These are phyloP conservation scores for Centrapalus pauciflorus DNA, from an alignment of 129 eudicot genomes.

Conservation along the genomic window DNA sequence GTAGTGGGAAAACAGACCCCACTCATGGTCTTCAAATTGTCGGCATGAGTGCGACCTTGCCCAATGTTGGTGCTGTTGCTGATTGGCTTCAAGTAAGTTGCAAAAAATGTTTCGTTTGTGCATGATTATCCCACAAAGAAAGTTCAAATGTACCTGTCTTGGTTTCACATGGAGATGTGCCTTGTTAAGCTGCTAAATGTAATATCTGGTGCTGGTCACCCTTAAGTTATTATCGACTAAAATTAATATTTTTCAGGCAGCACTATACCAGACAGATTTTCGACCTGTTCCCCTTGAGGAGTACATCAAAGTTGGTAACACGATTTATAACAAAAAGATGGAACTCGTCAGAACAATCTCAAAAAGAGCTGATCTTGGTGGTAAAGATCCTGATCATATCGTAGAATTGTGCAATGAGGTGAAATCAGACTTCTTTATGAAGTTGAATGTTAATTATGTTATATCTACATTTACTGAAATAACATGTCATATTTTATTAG, in stretches of 20 bases:
- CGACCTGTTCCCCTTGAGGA: conserved; percentile 97
- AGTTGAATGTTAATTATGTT: neutral
- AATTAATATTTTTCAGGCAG: conserved; percentile 56
- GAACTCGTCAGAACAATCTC: conserved; percentile 63
- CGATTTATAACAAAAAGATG: conserved; percentile 72
- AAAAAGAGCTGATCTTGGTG: conserved; percentile 76
- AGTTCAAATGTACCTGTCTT: neutral
- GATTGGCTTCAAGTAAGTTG: conserved; percentile 98
- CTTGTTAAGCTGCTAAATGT: neutral
- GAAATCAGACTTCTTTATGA: conserved; percentile 20
- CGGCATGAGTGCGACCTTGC: conserved; percentile 99
- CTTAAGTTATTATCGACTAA: neutral
- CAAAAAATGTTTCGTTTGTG: neutral
- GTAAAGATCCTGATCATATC: conserved; percentile 96
- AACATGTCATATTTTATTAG: conserved; percentile 28
- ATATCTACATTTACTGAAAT: conserved; percentile 17
- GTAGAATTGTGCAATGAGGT: conserved; percentile 96
- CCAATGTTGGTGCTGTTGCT: conserved; percentile 96
- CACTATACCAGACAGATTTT: conserved; percentile 87
- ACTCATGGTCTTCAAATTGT: conserved; percentile 87
- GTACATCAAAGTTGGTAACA: conserved; percentile 81
- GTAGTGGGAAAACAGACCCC: conserved; percentile 70
- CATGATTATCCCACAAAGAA: neutral
- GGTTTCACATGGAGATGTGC: neutral
- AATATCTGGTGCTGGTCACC: neutral